Evolutionary conservation across 768 basidiomycete genomes (phyloP).

Genomic region (Mycena leptocephala): DNA sequence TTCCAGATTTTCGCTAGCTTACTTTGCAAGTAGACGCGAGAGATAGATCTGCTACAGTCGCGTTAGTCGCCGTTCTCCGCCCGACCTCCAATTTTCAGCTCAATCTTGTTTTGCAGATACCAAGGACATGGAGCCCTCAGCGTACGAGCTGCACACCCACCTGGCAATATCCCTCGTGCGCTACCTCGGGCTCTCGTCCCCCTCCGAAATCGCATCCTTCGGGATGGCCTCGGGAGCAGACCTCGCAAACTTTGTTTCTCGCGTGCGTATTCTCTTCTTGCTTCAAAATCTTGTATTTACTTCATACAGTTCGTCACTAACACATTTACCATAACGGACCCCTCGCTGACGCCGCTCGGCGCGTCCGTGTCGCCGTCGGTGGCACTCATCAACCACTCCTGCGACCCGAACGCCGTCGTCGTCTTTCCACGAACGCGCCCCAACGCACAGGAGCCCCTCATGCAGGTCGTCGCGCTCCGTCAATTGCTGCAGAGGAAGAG

Average conservation of each 20-base stretch:
- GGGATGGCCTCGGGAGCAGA: constrained; percentile 73
- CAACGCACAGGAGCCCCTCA: constrained; percentile 66
- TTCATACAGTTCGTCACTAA: constrained; percentile 87
- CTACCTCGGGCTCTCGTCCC: constrained; percentile 75
- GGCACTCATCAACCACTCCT: constrained; percentile 92
- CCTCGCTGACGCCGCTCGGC: constrained; percentile 86
- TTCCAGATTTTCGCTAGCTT: background rate
- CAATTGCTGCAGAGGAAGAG: constrained; percentile 81
- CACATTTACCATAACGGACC: constrained; percentile 88
- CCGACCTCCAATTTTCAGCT: background rate
- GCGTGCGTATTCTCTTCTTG: constrained; percentile 58
- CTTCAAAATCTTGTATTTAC: background rate
- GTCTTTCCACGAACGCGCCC: constrained; percentile 81
- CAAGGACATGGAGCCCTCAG: constrained; percentile 61
- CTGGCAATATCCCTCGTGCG: constrained; percentile 83
- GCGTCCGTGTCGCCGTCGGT: constrained; percentile 85
- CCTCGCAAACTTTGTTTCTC: constrained; percentile 81
- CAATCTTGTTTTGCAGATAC: constrained; percentile 63
- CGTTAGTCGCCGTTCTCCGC: constrained; percentile 64
- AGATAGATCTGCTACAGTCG: constrained; percentile 82
- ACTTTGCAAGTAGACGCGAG: constrained; percentile 62
- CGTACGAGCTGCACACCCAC: constrained; percentile 74
- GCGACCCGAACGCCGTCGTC: constrained; percentile 91
- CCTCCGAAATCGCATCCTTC: constrained; percentile 71
- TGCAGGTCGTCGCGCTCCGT: constrained; percentile 83